phyloP scores from a whole-genome alignment of 192 early-diverging fungal species.

The Chytriomyces hyalinus region DNA sequence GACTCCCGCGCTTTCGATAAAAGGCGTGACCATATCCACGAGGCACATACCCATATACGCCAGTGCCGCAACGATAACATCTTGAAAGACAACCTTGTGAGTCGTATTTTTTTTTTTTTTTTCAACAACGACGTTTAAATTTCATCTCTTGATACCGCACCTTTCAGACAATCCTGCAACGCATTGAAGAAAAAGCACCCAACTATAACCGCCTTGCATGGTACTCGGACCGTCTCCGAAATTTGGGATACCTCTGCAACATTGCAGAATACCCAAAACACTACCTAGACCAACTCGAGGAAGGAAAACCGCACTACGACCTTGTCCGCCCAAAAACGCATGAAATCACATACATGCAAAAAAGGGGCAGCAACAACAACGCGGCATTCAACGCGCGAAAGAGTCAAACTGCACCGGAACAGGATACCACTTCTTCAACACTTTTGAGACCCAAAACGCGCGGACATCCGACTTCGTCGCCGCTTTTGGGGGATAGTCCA shows the following conservation, averaged over 20 bases:
- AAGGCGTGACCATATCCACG: constrained; percentile 13
- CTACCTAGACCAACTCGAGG: constrained; percentile 37
- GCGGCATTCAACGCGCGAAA: background rate
- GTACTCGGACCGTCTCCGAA: constrained; percentile 34
- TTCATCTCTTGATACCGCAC: no score
- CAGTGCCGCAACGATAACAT: constrained; percentile 34
- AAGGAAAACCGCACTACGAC: constrained; percentile 27
- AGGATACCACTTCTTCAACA: background rate
- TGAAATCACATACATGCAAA: background rate
- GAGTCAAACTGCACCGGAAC: constrained; percentile 17
- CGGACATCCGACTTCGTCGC: constrained; percentile 7
- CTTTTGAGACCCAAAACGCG: constrained; percentile 20
- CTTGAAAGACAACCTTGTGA: constrained; percentile 43
- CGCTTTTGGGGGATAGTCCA: background rate
- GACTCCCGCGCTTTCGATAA: background rate
- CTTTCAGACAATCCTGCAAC: constrained; percentile 45
- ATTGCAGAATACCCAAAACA: constrained; percentile 50
- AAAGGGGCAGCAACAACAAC: background rate
- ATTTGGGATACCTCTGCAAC: constrained; percentile 51
- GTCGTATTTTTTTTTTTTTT: background rate
- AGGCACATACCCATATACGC: constrained; percentile 5
- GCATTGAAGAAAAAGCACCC: constrained; percentile 48
- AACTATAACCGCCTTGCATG: constrained; percentile 45
- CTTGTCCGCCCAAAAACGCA: constrained; percentile 26
- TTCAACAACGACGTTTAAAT: background rate